phyloP scores from a whole-genome alignment of 768 basidiomycete species.

The Lactifluus subvellereus region DNA sequence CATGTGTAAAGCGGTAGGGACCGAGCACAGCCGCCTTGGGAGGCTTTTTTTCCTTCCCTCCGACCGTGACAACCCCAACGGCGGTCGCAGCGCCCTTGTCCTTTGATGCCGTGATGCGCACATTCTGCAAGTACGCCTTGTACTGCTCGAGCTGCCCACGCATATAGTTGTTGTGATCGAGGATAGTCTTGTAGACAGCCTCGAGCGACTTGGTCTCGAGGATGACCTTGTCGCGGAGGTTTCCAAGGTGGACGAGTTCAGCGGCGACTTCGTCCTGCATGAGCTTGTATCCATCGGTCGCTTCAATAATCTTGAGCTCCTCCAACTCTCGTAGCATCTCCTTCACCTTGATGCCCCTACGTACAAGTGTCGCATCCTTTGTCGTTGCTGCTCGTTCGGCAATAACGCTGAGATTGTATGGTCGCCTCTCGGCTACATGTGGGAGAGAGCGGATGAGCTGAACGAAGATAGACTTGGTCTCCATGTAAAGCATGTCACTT shows the following conservation, averaged over 20 bases:
- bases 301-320: constrained; percentile 81
- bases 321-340: constrained; percentile 97
- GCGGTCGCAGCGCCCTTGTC: constrained; percentile 84
- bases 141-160: constrained; percentile 96
- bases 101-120: constrained; percentile 82
- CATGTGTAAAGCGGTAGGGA: constrained; percentile 96
- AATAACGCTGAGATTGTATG: constrained; percentile 81
- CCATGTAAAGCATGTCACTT: constrained; percentile 99
- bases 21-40: constrained; percentile 81
- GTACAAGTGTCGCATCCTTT: constrained; percentile 91
- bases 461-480: constrained; percentile 98
- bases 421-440: constrained; percentile 72
- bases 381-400: constrained; percentile 96
- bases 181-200: constrained; percentile 98
- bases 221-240: constrained; percentile 91
- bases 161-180: constrained; percentile 98
- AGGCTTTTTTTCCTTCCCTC: constrained; percentile 95
- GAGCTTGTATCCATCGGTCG: constrained; percentile 76
- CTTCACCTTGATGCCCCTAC: constrained; percentile 98
- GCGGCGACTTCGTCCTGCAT: constrained; percentile 98
- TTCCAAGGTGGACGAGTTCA: constrained; percentile 94
- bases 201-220: constrained; percentile 90
- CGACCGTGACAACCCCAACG: constrained; percentile 92
- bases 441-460: constrained; percentile 96
- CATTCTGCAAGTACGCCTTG: constrained; percentile 98